phyloP scores from a whole-genome alignment of 768 basidiomycete species.

The Ramaria rubella region DNA sequence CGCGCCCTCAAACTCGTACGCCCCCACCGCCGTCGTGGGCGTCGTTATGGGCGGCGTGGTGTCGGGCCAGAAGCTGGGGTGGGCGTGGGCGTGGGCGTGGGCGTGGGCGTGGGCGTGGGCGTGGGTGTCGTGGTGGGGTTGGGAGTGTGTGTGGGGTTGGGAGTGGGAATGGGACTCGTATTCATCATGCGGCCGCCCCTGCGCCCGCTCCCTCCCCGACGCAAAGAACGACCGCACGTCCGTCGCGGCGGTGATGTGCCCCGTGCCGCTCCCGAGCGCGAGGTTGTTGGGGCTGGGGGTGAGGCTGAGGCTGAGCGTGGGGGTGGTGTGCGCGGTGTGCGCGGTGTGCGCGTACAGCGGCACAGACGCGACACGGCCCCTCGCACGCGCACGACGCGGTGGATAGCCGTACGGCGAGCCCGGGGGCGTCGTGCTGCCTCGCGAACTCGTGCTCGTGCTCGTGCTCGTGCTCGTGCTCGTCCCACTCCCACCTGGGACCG shows the following conservation, averaged over 20 bases:
- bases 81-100: background rate
- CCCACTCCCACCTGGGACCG: background rate
- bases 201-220: too few relatives aligned
- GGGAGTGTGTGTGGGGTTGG: background rate
- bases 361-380: too few relatives aligned
- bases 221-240: too few relatives aligned
- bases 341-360: background rate
- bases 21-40: background rate
- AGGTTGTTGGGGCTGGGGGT: background rate
- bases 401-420: too few relatives aligned
- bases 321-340: background rate
- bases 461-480: background rate
- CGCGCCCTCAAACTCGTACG: too few relatives aligned
- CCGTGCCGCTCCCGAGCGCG: too few relatives aligned
- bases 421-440: background rate
- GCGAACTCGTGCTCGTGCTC: background rate
- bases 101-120: background rate
- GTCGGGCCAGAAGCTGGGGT: too few relatives aligned
- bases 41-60: background rate
- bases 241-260: too few relatives aligned
- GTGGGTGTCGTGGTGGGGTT: too few relatives aligned
- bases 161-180: too few relatives aligned
- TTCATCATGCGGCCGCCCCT: too few relatives aligned
- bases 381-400: too few relatives aligned
- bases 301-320: background rate